Evolutionary conservation across 2,329 filamentous ascomycete genomes (phyloP), one percentile per base, ranked within the genome.

Genomic region (Raffaelea albimanens): DNA sequence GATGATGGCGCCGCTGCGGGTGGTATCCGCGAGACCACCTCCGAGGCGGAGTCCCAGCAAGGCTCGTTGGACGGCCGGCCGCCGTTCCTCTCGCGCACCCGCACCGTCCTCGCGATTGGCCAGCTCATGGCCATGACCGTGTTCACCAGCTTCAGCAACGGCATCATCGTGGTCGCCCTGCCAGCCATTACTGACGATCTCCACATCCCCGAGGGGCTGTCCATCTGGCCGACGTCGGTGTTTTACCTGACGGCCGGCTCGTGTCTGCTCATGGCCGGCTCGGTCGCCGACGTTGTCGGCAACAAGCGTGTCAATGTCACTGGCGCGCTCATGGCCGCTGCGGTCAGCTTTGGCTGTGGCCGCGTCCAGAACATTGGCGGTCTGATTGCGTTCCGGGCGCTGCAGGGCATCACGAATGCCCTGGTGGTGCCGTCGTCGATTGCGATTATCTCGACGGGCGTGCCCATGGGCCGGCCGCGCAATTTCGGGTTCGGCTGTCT

Each of bases 401-500:
- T 69, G 3, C 65, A 68, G 48, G 67, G 68, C n/a, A 55, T 69
- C 23, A 63, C 58, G 2, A 53, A 60, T 5, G 58, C 65, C 13
- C 50, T 70, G 44, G 60, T 63, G 41, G 53, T 67, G 1, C 57
- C 68, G 1, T 61, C 62, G 4, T 63, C 62, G 0, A 59, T 70
- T 0, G 54, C 60, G 5, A 59, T 70, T 10, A 52, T 70, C 9
- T 59, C 63, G 0, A 53, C 56, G 18, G 56, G 55, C 5, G 23
- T 69, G 4, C 55, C 58, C 0, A 51, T 52, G 0, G 67, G 68
- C 0, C 50, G 60, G 10, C 53, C 53, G 1, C 61, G 69, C 1
- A 72, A 71, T 45, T 45, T 71, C 2, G 66, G 58, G 0, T 71
- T 72, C 51, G 58, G 67, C 0, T 70, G 65, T 47, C 49, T 73